A percentile compares a stretch with the other conserved stretches of the same genome.
These are phyloP conservation scores for Talaromyces sp. DNA, from an alignment of 2,329 filamentous ascomycete species.

Conservation along the genomic window DNA sequence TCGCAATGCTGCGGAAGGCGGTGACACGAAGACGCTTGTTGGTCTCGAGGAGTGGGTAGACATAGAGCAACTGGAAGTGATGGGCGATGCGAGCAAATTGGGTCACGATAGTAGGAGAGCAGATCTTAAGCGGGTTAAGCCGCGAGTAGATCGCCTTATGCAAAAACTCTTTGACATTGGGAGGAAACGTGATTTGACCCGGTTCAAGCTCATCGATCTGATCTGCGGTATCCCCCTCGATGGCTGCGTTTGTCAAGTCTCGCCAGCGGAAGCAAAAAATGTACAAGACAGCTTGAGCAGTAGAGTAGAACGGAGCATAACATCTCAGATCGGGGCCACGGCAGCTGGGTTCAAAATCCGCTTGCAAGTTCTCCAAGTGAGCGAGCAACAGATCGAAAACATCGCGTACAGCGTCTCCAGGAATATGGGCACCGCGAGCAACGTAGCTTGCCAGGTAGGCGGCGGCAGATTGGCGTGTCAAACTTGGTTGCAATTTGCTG, in stretches of 20 bases:
- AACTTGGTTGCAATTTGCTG: constrained; percentile 68
- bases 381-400: constrained; percentile 79
- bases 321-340: constrained; percentile 82
- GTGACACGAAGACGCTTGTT: constrained; percentile 88
- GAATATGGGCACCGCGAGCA: constrained; percentile 81
- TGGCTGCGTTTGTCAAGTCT: constrained; percentile 70
- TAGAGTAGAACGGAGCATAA: constrained; percentile 82
- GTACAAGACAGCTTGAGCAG: constrained; percentile 87
- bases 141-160: constrained; percentile 79
- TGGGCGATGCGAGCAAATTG: constrained; percentile 89
- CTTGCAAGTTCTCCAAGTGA: constrained; percentile 75
- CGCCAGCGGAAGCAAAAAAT: constrained; percentile 99
- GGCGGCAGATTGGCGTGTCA: constrained; percentile 80
- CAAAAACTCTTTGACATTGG: constrained; percentile 72
- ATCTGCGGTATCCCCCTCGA: constrained; percentile 57
- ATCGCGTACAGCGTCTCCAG: constrained; percentile 73
- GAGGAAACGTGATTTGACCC: constrained; percentile 77
- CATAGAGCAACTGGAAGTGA: constrained; percentile 84
- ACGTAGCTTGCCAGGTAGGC: constrained; percentile 95
- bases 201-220: constrained; percentile 58
- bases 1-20: constrained; percentile 57
- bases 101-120: constrained; percentile 83
- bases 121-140: constrained; percentile 94
- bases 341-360: constrained; percentile 71
- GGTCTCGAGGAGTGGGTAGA: constrained; percentile 82